These are phyloP conservation scores for Tolypocladium capitatum DNA, from an alignment of 2,329 filamentous ascomycete species.

Conservation along the genomic window DNA sequence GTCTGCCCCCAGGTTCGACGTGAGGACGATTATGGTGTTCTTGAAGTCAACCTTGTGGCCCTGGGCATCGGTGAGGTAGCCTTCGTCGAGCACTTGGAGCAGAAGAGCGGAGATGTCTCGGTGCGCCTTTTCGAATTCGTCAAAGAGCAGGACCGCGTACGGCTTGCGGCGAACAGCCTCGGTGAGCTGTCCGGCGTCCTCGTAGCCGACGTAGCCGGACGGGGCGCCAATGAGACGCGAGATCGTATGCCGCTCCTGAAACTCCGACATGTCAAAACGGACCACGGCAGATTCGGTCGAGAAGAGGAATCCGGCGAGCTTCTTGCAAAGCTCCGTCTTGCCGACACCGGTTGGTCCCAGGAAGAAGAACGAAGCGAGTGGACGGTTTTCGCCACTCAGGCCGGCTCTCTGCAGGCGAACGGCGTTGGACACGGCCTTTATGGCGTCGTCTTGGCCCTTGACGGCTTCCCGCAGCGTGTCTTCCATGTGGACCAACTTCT, in stretches of 20 bases:
- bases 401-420: constrained; percentile 90
- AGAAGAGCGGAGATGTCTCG: constrained; percentile 86
- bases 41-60: constrained; percentile 95
- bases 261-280: constrained; percentile 95
- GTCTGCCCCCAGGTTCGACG: constrained; percentile 86
- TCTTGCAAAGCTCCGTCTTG: constrained; percentile 96
- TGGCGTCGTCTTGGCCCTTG: constrained; percentile 85
- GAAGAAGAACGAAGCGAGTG: constrained; percentile 94
- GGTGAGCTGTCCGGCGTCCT: constrained; percentile 90
- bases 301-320: constrained; percentile 85
- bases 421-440: constrained; percentile 81
- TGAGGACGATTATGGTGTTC: constrained; percentile 93
- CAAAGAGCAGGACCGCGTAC: constrained; percentile 87
- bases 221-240: constrained; percentile 85
- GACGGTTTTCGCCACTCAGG: constrained; percentile 79
- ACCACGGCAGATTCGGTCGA: constrained; percentile 83
- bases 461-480: constrained; percentile 73
- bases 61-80: constrained; percentile 88
- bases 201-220: constrained; percentile 91
- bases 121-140: constrained; percentile 97
- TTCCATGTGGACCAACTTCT: constrained; percentile 94
- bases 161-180: constrained; percentile 92
- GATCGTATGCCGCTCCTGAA: constrained; percentile 94
- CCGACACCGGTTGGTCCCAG: constrained; percentile 91
- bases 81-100: constrained; percentile 89